Evolutionary conservation across 176 grass and related monocot genomes (phyloP).

Genomic region (Coix lacrymajobi): DNA sequence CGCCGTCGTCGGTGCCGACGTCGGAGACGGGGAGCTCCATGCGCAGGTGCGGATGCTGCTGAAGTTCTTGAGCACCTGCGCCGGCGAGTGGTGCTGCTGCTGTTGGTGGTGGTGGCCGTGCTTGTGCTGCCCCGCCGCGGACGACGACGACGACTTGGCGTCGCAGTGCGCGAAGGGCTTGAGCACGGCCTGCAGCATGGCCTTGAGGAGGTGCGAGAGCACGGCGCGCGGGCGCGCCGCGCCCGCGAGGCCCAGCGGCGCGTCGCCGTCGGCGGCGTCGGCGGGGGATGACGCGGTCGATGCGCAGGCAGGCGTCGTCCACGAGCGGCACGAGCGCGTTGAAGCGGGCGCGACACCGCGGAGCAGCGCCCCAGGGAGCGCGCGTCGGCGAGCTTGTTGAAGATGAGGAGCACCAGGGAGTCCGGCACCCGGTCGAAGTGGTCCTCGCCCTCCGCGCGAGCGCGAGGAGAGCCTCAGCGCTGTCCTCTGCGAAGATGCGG

Average conservation of each 20-base stretch:
- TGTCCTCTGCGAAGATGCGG: slow-evolving; percentile 53
- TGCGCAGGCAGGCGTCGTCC: slow-evolving; percentile 42
- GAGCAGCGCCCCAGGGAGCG: slow-evolving; percentile 47
- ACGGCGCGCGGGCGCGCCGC: slow-evolving; percentile 28
- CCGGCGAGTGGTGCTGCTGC: slow-evolving; percentile 48
- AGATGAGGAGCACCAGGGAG: slow-evolving; percentile 58
- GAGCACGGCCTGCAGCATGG: slow-evolving; percentile 49
- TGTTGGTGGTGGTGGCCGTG: too few relatives aligned
- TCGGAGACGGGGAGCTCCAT: slow-evolving; percentile 65
- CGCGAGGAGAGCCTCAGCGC: slow-evolving; percentile 41
- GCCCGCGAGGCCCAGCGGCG: not conserved
- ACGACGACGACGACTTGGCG: not conserved
- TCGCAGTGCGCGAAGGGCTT: slow-evolving; percentile 52
- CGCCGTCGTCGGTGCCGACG: slow-evolving; percentile 52
- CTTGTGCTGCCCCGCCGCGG: too few relatives aligned
- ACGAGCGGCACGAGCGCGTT: slow-evolving; percentile 56
- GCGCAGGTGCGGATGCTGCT: slow-evolving; percentile 44
- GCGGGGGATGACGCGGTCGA: slow-evolving; percentile 47
- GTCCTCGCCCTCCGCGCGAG: slow-evolving; percentile 16
- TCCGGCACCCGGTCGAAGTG: slow-evolving; percentile 57
- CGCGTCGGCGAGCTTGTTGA: slow-evolving; percentile 64
- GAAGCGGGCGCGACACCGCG: slow-evolving; percentile 53
- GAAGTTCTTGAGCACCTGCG: slow-evolving; percentile 74
- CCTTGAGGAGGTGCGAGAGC: slow-evolving; percentile 47
- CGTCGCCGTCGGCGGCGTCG: too few relatives aligned